These are phyloP conservation scores for Phytopythium boreale DNA, from an alignment of 352 stramenopile species.

Conservation along the genomic window DNA sequence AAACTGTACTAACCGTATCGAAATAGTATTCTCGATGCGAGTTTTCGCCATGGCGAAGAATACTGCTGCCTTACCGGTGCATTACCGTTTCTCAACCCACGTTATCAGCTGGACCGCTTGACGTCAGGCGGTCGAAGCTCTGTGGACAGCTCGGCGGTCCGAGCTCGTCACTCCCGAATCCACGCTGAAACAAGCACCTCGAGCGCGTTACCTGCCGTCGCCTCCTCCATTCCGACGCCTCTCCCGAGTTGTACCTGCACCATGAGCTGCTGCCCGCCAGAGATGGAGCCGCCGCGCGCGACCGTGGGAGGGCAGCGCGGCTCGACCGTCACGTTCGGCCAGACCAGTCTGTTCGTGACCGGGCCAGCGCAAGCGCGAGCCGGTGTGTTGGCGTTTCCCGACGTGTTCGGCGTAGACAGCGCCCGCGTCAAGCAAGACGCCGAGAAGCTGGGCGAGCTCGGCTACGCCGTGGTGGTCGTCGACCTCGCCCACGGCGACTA, in stretches of 20 bases:
- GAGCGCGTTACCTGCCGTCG: too few species aligned
- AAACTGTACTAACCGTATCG: neutral
- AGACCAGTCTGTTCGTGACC: constrained; percentile 28
- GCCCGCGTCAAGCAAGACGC: constrained; percentile 35
- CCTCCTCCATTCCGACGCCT: too few species aligned
- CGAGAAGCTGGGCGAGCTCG: constrained; percentile 24
- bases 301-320: neutral
- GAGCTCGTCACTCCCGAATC: too few species aligned
- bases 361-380: constrained; percentile 13
- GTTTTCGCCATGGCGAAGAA: neutral
- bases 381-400: constrained; percentile 32
- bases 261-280: constrained; percentile 45
- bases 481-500: constrained; percentile 30
- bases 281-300: constrained; percentile 17
- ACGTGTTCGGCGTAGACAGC: constrained; percentile 36
- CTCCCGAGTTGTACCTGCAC: too few species aligned
- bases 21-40: neutral
- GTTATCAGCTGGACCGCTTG: too few species aligned
- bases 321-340: neutral
- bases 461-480: constrained; percentile 35
- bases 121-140: too few species aligned
- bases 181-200: too few species aligned
- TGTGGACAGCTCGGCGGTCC: too few species aligned
- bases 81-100: too few species aligned
- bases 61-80: too few species aligned